Conservation (phyloP, 345 rosid genomes). For the Microthlaspi erraticum region DNA sequence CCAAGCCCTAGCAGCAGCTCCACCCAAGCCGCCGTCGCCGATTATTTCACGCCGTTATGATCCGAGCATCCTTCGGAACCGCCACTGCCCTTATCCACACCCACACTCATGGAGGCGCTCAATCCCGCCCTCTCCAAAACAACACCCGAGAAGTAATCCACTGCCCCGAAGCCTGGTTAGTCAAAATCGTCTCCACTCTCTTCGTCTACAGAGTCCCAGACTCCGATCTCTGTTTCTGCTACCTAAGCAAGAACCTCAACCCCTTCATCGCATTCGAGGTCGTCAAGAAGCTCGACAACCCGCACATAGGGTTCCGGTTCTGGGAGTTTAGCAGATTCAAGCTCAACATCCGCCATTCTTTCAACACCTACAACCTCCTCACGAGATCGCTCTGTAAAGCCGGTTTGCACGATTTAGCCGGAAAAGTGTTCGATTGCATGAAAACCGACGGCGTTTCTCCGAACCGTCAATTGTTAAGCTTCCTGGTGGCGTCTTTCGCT, state of each 20-base stretch:
- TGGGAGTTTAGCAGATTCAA: conserved; percentile 69
- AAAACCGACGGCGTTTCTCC: conserved; percentile 70
- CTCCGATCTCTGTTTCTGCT: conserved; percentile 54
- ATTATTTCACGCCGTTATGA: conserved; percentile 38
- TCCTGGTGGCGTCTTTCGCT: conserved; percentile 56
- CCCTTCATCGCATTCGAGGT: conserved; percentile 70
- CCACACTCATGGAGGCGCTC: conserved; percentile 56
- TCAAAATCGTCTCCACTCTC: conserved; percentile 68
- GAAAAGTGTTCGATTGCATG: conserved; percentile 61
- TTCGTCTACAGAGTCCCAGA: conserved; percentile 51
- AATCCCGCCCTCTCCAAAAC: conserved; percentile 45
- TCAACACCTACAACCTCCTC: conserved; percentile 63
- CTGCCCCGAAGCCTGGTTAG: conserved; percentile 67
- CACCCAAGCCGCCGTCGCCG: conserved; percentile 13
- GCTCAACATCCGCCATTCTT: conserved; percentile 56
- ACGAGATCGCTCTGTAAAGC: conserved; percentile 64
- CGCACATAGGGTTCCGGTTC: conserved; percentile 63
- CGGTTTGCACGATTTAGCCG: conserved; percentile 61
- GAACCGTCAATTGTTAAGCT: conserved; percentile 52
- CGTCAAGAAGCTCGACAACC: conserved; percentile 59
- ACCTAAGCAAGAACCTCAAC: conserved; percentile 60
- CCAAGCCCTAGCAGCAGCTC: conserved; percentile 16
- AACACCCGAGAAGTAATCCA: conserved; percentile 43
- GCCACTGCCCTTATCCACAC: conserved; percentile 52
- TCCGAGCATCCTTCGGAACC: conserved; percentile 64